These are phyloP conservation scores for Globisporangium solare DNA, from an alignment of 352 stramenopile species.

Conservation along the genomic window DNA sequence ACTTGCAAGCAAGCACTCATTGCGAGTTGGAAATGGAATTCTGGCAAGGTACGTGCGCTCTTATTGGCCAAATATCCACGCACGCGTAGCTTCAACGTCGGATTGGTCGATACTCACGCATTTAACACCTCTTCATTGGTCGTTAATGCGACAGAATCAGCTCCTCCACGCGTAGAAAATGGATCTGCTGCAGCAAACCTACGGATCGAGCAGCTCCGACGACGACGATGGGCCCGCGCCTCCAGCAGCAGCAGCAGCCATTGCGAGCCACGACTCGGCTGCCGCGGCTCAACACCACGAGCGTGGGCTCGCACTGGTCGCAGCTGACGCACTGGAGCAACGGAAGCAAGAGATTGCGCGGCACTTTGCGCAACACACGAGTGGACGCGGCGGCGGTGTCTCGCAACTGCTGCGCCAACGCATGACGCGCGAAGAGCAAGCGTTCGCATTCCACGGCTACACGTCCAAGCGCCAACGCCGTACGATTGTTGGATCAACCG, in stretches of 20 bases:
- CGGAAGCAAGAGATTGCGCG: constrained; percentile 1
- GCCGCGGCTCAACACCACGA: neutral
- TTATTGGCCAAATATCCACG: neutral
- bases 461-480: constrained; percentile 19
- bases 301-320: neutral
- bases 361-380: neutral
- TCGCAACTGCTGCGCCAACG: neutral
- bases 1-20: too few species aligned
- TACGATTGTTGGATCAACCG: neutral
- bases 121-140: neutral
- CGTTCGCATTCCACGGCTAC: constrained; percentile 32
- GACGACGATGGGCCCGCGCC: neutral
- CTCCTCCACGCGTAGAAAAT: neutral
- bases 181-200: constrained; percentile 11
- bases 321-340: neutral
- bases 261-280: neutral
- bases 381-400: neutral
- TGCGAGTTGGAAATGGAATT: too few species aligned
- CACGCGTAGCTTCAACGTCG: neutral
- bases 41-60: neutral
- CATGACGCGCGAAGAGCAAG: constrained; percentile 14
- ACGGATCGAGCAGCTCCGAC: constrained; percentile 8
- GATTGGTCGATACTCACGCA: neutral
- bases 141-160: neutral
- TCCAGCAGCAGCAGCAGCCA: neutral